These are phyloP conservation scores for Colletotrichum sp. DNA, from an alignment of 2,329 filamentous ascomycete genomes.

Conservation along the genomic window DNA sequence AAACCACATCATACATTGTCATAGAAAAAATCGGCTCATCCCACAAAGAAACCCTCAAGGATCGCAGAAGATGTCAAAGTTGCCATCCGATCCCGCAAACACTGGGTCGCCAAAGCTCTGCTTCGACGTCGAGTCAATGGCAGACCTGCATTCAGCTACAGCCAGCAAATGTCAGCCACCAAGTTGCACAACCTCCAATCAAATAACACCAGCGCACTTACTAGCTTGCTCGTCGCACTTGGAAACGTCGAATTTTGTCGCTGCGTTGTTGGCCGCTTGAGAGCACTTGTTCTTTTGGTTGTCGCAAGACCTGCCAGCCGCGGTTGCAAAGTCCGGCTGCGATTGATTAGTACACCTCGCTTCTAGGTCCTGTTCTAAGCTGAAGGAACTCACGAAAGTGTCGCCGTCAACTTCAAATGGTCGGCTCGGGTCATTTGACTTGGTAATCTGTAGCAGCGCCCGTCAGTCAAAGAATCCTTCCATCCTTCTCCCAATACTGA, in stretches of 20 bases:
- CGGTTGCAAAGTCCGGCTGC: constrained; percentile 46
- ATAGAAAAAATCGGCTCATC: neutral
- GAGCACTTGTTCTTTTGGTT: constrained; percentile 54
- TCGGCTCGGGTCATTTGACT: constrained; percentile 40
- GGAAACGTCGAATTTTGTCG: constrained; percentile 37
- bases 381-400: constrained; percentile 44
- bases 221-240: constrained; percentile 52
- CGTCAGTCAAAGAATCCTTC: neutral
- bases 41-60: constrained; percentile 25
- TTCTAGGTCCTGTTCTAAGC: neutral
- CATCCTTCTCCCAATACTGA: neutral
- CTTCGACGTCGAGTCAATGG: constrained; percentile 30
- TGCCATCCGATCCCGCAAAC: constrained; percentile 42
- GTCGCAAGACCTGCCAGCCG: constrained; percentile 49
- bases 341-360: neutral
- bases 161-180: neutral
- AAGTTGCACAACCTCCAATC: neutral
- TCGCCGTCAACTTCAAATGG: constrained; percentile 48
- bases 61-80: constrained; percentile 54
- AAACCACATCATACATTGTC: neutral
- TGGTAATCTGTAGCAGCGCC: constrained; percentile 35
- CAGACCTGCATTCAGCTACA: constrained; percentile 43
- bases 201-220: constrained; percentile 31
- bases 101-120: constrained; percentile 27
- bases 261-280: constrained; percentile 41